Evolutionary conservation across 2,329 filamentous ascomycete species (phyloP), one percentile per base, ranked within the genome.

Genomic region (Talaromyces sp.): DNA sequence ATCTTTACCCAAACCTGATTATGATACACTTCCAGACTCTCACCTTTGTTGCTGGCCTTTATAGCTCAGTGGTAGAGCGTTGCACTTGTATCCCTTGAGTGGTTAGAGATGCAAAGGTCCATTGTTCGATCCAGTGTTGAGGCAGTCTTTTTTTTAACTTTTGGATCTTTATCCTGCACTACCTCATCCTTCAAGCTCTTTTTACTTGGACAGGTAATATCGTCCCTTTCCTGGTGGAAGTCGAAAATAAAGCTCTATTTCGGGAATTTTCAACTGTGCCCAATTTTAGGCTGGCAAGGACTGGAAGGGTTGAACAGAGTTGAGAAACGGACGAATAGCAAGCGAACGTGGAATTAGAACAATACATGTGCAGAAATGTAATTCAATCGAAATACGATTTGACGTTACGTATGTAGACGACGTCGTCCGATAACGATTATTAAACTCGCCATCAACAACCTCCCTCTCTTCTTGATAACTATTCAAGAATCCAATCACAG

Each of bases 21-120:
- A 37, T 37, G 9, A 13, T 1, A 10, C 35, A 37, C 35, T 11
- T 11, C 9, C 9, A 13, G 7, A 13, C 10, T 11, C 1, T 1
- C 1, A 8, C 11, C 31, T 0, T 3, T 9, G 8, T 11, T 10
- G 16, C 49, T 19, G 27, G 47, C 49, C 49, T 33, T 33, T 52
- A 52, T 52, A 52, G 49, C 49, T 52, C 49, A 52, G 49, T 52
- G 49, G 49, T 52, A 52, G 49, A 52, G 49, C 49, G 49, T 52
- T 52, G 49, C 49, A 52, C 49, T 52, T 33, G 49, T 52, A 52
- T 8, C 49, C 49, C 16, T 1, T 52, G 3, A 3, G 1, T n/a
- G 24, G 49, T 8, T 52, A 9, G 47, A 27, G 22, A 52, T 52
- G 49, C 49, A 52, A 52, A 52, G 49, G 49, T 52, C 49, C 49